phyloP scores from a whole-genome alignment of 2,329 filamentous ascomycete species.

The Didymellaceae sp. region DNA sequence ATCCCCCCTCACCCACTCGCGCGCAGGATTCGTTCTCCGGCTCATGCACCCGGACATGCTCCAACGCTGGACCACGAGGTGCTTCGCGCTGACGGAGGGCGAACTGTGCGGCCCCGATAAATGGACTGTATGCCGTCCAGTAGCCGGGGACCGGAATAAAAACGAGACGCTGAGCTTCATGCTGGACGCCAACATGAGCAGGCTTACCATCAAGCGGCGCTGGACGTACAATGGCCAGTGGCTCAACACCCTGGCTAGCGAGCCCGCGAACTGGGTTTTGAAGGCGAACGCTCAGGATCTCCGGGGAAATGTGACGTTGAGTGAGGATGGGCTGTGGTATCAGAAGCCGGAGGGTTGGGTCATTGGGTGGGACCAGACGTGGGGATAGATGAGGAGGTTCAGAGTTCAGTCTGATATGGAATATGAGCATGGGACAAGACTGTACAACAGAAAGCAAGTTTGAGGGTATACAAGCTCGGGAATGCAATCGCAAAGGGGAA shows the following conservation, averaged over 20 bases:
- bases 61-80: background rate
- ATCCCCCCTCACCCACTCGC: background rate
- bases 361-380: conserved; percentile 7
- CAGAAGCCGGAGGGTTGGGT: conserved; percentile 7
- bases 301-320: conserved; percentile 21
- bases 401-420: too few species aligned
- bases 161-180: background rate
- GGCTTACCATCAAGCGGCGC: background rate
- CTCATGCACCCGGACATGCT: background rate
- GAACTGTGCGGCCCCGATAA: background rate
- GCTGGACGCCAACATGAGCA: background rate
- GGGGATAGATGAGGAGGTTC: background rate
- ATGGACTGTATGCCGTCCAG: background rate
- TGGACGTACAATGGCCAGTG: background rate
- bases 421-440: too few species aligned
- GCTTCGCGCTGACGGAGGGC: background rate
- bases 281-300: background rate
- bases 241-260: conserved; percentile 2
- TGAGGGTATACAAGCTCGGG: too few species aligned
- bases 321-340: conserved; percentile 10
- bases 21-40: background rate
- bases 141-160: background rate
- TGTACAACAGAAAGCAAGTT: too few species aligned
- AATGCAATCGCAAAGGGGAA: too few species aligned
- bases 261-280: conserved; percentile 19